Evolutionary conservation across 2,329 filamentous ascomycete species (phyloP).

Genomic region (Ophiocordyceps camponoti-leonardi): DNA sequence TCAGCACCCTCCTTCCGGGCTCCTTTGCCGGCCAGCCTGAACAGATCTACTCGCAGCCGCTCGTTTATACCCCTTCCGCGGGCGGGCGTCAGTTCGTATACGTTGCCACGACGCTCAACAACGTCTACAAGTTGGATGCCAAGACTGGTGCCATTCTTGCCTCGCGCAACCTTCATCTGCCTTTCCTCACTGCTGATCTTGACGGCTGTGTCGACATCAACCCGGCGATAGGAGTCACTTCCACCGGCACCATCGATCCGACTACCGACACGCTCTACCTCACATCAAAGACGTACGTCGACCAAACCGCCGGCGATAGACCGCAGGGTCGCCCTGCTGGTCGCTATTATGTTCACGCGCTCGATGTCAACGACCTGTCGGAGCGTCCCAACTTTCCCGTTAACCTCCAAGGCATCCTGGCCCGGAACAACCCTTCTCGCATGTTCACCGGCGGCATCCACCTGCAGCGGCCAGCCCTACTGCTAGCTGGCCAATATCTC

Average conservation of each 20-base stretch:
- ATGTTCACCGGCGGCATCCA: constrained; percentile 34
- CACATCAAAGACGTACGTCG: constrained; percentile 23
- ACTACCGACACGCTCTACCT: constrained; percentile 31
- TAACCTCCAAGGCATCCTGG: constrained; percentile 24
- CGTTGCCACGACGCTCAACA: constrained; percentile 39
- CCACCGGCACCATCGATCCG: constrained; percentile 41
- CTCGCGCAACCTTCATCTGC: constrained; percentile 42
- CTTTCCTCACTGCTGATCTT: constrained; percentile 46
- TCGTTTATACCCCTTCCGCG: constrained; percentile 28
- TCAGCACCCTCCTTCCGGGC: constrained; percentile 32
- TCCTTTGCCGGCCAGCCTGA: constrained; percentile 30
- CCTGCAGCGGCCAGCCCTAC: constrained; percentile 30
- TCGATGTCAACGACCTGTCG: constrained; percentile 19
- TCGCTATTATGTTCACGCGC: constrained; percentile 19
- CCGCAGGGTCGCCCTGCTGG: constrained; percentile 16
- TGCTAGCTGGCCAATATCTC: constrained; percentile 25
- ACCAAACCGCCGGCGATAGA: constrained; percentile 12
- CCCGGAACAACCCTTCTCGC: constrained; percentile 27
- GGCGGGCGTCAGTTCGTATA: constrained; percentile 34
- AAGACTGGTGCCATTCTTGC: constrained; percentile 33
- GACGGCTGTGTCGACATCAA: constrained; percentile 41
- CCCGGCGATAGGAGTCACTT: constrained; percentile 30
- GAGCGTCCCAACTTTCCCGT: constrained; percentile 27
- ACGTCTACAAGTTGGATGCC: constrained; percentile 37
- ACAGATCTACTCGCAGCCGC: constrained; percentile 33